Evolutionary conservation across 2,329 filamentous ascomycete species (phyloP).

Genomic region (Penicillium sp.): DNA sequence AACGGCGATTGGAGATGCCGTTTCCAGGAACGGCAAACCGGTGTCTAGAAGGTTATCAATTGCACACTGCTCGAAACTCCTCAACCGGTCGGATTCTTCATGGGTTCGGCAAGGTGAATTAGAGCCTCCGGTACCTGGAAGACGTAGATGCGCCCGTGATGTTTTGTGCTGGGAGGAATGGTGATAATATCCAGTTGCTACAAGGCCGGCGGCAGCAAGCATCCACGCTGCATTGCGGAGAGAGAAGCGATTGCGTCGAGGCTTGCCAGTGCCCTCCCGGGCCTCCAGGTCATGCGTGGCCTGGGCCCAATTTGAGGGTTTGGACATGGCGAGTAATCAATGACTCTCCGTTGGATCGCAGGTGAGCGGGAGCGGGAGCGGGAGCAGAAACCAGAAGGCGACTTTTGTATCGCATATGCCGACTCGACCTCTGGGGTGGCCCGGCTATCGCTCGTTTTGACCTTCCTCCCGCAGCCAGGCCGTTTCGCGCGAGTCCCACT

Average conservation of each 20-base stretch:
- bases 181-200: not conserved
- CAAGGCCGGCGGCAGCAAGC: not conserved
- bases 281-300: not conserved
- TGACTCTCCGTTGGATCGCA: too few relatives aligned
- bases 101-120: not conserved
- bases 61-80: conserved; percentile 55
- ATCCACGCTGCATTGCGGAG: not conserved
- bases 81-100: not conserved
- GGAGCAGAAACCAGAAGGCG: not conserved
- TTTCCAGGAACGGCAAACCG: conserved; percentile 25
- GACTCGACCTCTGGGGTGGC: not conserved
- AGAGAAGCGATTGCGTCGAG: not conserved
- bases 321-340: not conserved
- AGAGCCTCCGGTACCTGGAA: not conserved
- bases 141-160: not conserved
- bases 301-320: not conserved
- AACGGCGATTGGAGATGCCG: conserved; percentile 52
- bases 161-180: not conserved
- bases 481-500: conserved; percentile 2
- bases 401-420: not conserved
- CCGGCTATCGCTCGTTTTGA: conserved; percentile 16
- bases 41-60: conserved; percentile 53
- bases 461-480: conserved; percentile 11
- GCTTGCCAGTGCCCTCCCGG: not conserved
- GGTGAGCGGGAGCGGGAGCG: not conserved